Conservation (phyloP, 202 grass and related monocot genomes). For the Eragrostis tef region DNA sequence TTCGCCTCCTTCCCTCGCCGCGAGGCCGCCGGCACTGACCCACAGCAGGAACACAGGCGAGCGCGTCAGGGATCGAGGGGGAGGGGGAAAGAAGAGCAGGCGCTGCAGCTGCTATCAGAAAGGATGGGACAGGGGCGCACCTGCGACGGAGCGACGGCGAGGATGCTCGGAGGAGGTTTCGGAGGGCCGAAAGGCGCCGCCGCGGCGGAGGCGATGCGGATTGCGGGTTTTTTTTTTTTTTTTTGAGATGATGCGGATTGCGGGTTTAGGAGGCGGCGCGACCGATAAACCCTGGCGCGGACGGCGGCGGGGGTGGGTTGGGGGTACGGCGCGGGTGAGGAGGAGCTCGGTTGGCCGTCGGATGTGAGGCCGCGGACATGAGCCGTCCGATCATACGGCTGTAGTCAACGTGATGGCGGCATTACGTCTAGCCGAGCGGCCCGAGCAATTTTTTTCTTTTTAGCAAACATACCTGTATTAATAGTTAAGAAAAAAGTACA, state of each 20-base stretch:
- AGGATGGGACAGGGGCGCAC: neutral
- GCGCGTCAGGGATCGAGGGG: neutral
- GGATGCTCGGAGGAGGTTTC: constrained; percentile 34
- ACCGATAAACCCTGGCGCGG: constrained; percentile 49
- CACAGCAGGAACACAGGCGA: neutral
- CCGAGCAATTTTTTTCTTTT: too few species aligned
- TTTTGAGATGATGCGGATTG: constrained; percentile 24
- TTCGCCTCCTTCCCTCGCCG: neutral
- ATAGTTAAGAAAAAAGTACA: too few species aligned
- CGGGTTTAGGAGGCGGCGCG: constrained; percentile 55
- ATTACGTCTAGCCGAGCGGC: too few species aligned
- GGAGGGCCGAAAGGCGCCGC: constrained; percentile 31
- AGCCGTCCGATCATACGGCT: constrained; percentile 4
- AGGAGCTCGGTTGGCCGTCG: constrained; percentile 32
- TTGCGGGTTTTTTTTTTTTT: constrained; percentile 44
- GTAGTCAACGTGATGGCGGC: neutral
- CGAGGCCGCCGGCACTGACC: constrained; percentile 29
- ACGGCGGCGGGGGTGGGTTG: neutral
- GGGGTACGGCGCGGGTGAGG: neutral
- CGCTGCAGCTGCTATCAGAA: neutral
- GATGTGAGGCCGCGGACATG: neutral
- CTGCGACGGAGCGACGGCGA: constrained; percentile 43
- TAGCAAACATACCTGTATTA: too few species aligned
- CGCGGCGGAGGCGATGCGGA: constrained; percentile 35
- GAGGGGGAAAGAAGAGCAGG: neutral